Evolutionary conservation across 2,329 filamentous ascomycete species (phyloP), one percentile per base, ranked within the genome.

Genomic region (Stenocarpella maydis): DNA sequence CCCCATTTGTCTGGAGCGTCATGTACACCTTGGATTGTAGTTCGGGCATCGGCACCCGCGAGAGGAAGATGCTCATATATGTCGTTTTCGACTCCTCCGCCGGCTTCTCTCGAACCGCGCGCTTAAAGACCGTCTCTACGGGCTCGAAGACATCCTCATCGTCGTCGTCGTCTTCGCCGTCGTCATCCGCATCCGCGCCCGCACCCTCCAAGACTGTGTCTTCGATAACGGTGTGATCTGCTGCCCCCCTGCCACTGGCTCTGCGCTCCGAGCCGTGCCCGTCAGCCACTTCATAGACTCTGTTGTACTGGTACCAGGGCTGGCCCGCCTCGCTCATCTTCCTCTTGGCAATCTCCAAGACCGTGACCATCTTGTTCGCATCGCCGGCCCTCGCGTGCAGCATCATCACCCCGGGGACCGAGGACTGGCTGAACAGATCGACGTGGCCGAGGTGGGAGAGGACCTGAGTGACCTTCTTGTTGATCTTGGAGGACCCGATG

Each of bases 281-380:
- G 0, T 67, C 73, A 31, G 80, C 80, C 21, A 84, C 79, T 71
- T 86, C 83, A 74, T 86, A 87, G 15, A 89, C 78, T 65, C 85
- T 81, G 71, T 89, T 89, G 77, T 88, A 89, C 76, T 88, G 87
- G 69, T 80, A 87, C 83, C 85, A 88, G 58, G 79, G 73, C 70
- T 80, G 81, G 4, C 82, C 82, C 49, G 81, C 78, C 63, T 83
- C 82, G 39, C 75, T 80, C 65, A 91, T 78, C 55, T 88, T 81
- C 47, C 86, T 81, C 77, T 91, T 91, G 68, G 84, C 85, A 45
- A 92, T 89, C 78, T 94, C 91, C 53, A 85, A 84, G 54, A 93
- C 85, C 4, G 87, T 90, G 74, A 93, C 87, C 74, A 93, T 82
- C 78, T 94, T 94, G 78, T 83, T 84, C 1, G 87, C 84, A 3